Conservation (phyloP, 179 eudicot species). For the Corrigiola litoralis region DNA sequence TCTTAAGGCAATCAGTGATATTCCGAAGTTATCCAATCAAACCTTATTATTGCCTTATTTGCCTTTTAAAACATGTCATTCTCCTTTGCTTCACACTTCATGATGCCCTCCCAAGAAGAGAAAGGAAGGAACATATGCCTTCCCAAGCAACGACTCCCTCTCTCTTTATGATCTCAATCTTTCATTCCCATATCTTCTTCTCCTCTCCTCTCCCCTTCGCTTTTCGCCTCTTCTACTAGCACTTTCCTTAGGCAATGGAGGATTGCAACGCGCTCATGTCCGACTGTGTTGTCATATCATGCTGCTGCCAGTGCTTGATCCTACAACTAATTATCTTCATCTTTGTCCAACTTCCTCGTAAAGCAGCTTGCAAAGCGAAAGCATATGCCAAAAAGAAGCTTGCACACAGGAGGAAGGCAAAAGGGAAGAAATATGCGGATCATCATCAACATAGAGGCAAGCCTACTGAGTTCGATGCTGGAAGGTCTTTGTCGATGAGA, state of each 20-base stretch:
- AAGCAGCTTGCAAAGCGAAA: slow-evolving; percentile 31
- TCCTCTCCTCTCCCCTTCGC: not conserved
- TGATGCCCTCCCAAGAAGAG: slow-evolving; percentile 25
- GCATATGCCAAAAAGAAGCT: slow-evolving; percentile 38
- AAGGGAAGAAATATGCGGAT: not conserved
- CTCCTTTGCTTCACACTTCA: slow-evolving; percentile 23
- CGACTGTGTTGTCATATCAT: slow-evolving; percentile 66
- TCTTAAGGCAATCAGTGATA: not conserved
- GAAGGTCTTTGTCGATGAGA: not conserved
- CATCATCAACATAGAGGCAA: not conserved
- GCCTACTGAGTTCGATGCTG: not conserved
- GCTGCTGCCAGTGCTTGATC: slow-evolving; percentile 80
- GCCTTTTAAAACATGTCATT: not conserved
- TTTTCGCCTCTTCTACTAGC: too few species aligned
- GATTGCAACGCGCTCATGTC: slow-evolving; percentile 46
- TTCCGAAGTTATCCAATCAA: not conserved
- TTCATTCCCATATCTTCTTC: not conserved
- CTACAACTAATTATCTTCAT: slow-evolving; percentile 47
- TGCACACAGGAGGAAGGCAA: slow-evolving; percentile 8
- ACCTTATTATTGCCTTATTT: not conserved
- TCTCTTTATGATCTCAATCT: not conserved
- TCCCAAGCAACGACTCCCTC: slow-evolving; percentile 26
- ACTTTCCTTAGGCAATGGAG: slow-evolving; percentile 32
- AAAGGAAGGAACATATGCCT: slow-evolving; percentile 40
- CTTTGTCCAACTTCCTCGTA: slow-evolving; percentile 49